Evolutionary conservation across 2,329 filamentous ascomycete genomes (phyloP), one percentile per base, ranked within the genome.

Genomic region (Monilinia polystroma): DNA sequence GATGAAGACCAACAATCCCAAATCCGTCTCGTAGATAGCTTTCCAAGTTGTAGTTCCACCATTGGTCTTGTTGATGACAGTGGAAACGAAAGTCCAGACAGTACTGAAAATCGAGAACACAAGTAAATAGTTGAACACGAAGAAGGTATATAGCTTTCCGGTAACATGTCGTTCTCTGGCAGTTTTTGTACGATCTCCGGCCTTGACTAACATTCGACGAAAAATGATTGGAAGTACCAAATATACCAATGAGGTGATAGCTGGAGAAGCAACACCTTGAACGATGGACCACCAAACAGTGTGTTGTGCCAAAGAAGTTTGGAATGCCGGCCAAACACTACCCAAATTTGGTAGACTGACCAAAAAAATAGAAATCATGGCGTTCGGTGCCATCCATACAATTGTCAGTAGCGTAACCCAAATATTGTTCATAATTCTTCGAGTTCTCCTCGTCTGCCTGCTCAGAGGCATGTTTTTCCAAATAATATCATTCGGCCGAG

Each of bases 71-170:
- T 85, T 76, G 56, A 93, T 80, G 49, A 96, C 87, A 5, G 81
- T 81, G 0, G 87, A 80, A 11, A 93, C 81, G 73, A 93, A 93
- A 1, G 82, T 81, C 87, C 92, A 97, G 20, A 93, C 79, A 1
- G 91, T 88, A 55, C 91, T 92, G 78, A 98, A 98, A 18, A 97
- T 82, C 14, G 93, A 97, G 78, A 98, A 98, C 67, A 98, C 88
- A 71, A 99, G 82, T 66, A 99, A 79, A 76, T 98, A 98, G 84
- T 99, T 99, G 83, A 99, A 93, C 63, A 97, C 86, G 78, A 99
- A 99, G 81, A 99, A 99, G 23, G 91, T 85, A 79, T 96, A 99
- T 2, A 99, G 84, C 78, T 96, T 96, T 70, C 87, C 88, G 68
- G 95, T 84, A 63, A 99, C 95, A 77, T 98, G 94, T 41, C 92